Conservation (phyloP, 2,329 filamentous ascomycete species). For the Emergomyces africanus region DNA sequence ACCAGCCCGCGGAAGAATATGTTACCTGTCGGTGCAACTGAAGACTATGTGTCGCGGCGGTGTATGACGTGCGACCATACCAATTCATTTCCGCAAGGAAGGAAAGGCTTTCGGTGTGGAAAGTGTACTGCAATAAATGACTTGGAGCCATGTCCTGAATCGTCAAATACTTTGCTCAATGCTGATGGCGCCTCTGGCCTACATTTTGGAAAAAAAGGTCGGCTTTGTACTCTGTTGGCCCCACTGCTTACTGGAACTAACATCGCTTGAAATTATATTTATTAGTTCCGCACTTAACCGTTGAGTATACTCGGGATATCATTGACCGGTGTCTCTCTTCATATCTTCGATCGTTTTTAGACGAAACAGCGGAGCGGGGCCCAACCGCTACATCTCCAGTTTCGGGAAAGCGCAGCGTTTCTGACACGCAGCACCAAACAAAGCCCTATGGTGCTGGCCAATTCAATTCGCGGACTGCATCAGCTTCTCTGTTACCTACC, state of each 20-base stretch:
- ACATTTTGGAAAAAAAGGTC: background rate
- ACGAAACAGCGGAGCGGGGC: conserved; percentile 12
- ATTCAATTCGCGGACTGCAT: background rate
- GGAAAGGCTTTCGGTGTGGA: conserved; percentile 67
- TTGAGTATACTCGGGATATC: conserved; percentile 47
- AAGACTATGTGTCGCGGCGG: conserved; percentile 54
- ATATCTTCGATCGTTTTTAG: conserved; percentile 35
- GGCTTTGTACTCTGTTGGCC: background rate
- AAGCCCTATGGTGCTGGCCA: background rate
- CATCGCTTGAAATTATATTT: conserved; percentile 12
- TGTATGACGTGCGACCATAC: conserved; percentile 80
- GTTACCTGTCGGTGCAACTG: conserved; percentile 29
- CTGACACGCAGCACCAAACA: conserved; percentile 7
- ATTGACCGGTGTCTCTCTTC: conserved; percentile 42
- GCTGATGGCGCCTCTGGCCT: background rate
- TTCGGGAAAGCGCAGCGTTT: conserved; percentile 12
- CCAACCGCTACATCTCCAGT: conserved; percentile 10
- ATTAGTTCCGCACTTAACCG: conserved; percentile 34
- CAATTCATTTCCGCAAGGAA: conserved; percentile 63
- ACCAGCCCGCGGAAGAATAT: conserved; percentile 28
- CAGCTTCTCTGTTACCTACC: background rate
- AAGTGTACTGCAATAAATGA: conserved; percentile 81
- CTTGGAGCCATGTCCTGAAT: conserved; percentile 37
- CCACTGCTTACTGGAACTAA: background rate
- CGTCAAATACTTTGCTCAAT: conserved; percentile 2